Base-by-base conservation (phyloP, 108 stramenopile genomes). In the Fragilaria radians region DNA sequence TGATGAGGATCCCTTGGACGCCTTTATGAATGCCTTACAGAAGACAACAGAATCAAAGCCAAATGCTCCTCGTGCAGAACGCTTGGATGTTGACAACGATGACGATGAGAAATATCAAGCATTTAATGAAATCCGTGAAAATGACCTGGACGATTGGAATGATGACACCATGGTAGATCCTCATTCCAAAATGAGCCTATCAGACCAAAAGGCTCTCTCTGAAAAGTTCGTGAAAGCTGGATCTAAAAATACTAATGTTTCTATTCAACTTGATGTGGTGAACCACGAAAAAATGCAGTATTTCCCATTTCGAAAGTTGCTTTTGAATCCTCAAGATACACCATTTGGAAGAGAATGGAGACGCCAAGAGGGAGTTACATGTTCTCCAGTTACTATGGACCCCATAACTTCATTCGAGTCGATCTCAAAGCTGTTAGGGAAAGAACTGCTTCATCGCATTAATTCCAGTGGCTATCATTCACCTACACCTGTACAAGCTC, bases 401-500 rank as follows among this genome's bases (percentile, higher is more conserved):
- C 91, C 91, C 1, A 72, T 88, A 1, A 42, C 36, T 62, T 69
- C 3, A 62, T 71, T 0, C 86, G 82, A 61, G 63, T 52, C 19
- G 76, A 68, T 46, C 30, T 71, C 7, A 4, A 57, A 32, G 56
- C 32, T 31, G 28, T 70, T 85, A 36, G 59, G 50, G 2, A 36
- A 81, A 48, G 59, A 70, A n/a, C 27, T 78, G 36, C 28, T 63
- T 22, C 46, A 63, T 9, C 45, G 18, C 0, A 71, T 78, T 29
- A 47, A 57, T 21, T 70, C 33, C 29, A 26, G 28, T 32, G 70
- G 78, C 2, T 93, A 85, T 67, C 59, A 63, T 25, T 66, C 74
- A 54, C 96, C 96, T 14, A 99, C 98, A 19, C 82, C 90, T 7
- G 97, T 99, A 19, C 99, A 99, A 70, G 73, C 84, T 9, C 88